Evolutionary conservation across 495 filamentous ascomycete species (phyloP).

Genomic region (Penicillium daleae): DNA sequence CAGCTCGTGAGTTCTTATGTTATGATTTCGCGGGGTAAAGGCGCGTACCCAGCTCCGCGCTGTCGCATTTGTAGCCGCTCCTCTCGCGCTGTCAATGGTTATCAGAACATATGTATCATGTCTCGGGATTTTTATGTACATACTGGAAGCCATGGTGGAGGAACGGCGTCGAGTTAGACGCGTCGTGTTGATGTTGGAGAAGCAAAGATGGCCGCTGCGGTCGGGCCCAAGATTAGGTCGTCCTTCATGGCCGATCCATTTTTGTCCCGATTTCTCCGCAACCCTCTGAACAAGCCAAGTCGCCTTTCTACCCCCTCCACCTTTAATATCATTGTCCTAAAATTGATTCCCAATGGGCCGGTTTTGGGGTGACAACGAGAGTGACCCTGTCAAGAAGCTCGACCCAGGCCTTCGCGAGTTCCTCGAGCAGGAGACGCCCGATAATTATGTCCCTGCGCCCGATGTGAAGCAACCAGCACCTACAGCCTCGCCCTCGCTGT

Average conservation of each 20-base stretch:
- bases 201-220: conserved; percentile 25
- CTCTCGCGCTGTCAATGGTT: conserved; percentile 50
- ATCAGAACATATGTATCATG: conserved; percentile 14
- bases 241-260: conserved; percentile 32
- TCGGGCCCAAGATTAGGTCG: conserved; percentile 26
- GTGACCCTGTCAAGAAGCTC: conserved; percentile 78
- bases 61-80: conserved; percentile 62
- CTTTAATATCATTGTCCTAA: background rate
- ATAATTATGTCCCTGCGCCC: conserved; percentile 64
- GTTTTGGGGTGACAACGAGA: conserved; percentile 62
- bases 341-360: conserved; percentile 57
- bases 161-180: conserved; percentile 43
- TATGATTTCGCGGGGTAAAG: conserved; percentile 38
- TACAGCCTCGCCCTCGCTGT: conserved; percentile 26
- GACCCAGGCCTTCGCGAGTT: conserved; percentile 84
- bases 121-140: conserved; percentile 12
- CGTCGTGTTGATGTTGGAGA: conserved; percentile 35
- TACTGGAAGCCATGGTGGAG: conserved; percentile 50
- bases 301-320: conserved; percentile 3
- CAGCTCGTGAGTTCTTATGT: conserved; percentile 24
- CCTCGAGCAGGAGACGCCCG: conserved; percentile 79
- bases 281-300: conserved; percentile 10
- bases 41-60: conserved; percentile 61
- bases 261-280: conserved; percentile 41
- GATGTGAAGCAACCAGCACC: conserved; percentile 29